phyloP scores from a whole-genome alignment of 2,329 filamentous ascomycete species.

The Pseudonectria foliicola region DNA sequence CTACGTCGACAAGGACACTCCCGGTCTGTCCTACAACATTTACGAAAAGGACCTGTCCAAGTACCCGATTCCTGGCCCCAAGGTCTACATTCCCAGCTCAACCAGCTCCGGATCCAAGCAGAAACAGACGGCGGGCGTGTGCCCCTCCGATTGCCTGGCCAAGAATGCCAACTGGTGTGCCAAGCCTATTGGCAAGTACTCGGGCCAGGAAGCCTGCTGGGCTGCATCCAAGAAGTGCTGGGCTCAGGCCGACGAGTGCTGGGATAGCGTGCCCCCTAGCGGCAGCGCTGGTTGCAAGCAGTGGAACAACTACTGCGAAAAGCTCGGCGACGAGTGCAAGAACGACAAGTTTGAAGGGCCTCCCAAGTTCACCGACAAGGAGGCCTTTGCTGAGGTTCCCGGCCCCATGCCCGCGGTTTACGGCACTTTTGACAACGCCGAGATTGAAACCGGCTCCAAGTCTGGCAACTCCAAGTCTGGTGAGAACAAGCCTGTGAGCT shows the following conservation, averaged over 20 bases:
- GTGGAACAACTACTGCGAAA: conserved; percentile 56
- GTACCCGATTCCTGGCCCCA: conserved; percentile 49
- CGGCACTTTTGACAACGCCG: conserved; percentile 15
- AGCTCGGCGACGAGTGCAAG: conserved; percentile 37
- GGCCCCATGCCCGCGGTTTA: conserved; percentile 29
- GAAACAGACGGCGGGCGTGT: conserved; percentile 36
- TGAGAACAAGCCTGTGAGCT: conserved; percentile 4
- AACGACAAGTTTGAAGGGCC: conserved; percentile 39
- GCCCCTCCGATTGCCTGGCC: conserved; percentile 50
- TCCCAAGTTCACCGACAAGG: conserved; percentile 33
- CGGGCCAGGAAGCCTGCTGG: conserved; percentile 53
- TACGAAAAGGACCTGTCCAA: conserved; percentile 41
- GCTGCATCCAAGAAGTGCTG: conserved; percentile 48
- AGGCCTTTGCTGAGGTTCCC: conserved; percentile 23
- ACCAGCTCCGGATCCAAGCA: conserved; percentile 12
- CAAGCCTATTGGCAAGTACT: conserved; percentile 51
- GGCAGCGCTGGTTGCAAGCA: conserved; percentile 52
- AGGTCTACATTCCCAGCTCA: conserved; percentile 39
- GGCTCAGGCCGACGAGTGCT: conserved; percentile 54
- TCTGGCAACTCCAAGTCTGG: conserved; percentile 4
- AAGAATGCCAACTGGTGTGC: conserved; percentile 70
- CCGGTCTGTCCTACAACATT: conserved; percentile 57
- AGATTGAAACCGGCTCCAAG: conserved; percentile 8
- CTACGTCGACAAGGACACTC: conserved; percentile 47
- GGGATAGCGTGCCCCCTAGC: conserved; percentile 48